Conservation (phyloP, 1,139 yeast genomes). For the Candida sojae region DNA sequence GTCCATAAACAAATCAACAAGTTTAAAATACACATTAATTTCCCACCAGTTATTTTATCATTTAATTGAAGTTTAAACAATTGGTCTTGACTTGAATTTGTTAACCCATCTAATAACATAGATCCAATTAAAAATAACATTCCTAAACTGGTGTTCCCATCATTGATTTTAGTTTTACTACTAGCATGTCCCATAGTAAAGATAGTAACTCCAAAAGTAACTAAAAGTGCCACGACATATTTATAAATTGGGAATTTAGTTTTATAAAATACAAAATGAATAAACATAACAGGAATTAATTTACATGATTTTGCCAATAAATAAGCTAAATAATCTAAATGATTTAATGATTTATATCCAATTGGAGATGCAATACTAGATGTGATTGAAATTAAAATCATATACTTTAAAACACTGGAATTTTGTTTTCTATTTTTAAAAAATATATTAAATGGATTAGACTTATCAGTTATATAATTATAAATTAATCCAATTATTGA, state of each 20-base stretch:
- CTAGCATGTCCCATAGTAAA: constrained; percentile 58
- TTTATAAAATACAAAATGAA: constrained; percentile 74
- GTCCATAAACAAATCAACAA: constrained; percentile 49
- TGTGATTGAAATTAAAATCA: constrained; percentile 69
- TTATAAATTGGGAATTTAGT: constrained; percentile 75
- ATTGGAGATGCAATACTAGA: constrained; percentile 83
- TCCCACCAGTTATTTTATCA: constrained; percentile 59
- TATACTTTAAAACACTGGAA: constrained; percentile 33
- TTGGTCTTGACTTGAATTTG: constrained; percentile 91
- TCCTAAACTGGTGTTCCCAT: constrained; percentile 55
- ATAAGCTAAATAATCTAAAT: constrained; percentile 84
- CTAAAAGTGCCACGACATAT: constrained; percentile 70
- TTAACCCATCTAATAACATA: constrained; percentile 83
- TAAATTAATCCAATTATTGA: constrained; percentile 66
- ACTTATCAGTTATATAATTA: constrained; percentile 35
- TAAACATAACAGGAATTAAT: constrained; percentile 86
- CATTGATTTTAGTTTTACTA: constrained; percentile 27
- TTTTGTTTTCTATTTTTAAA: constrained; percentile 25
- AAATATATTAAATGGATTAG: constrained; percentile 33
- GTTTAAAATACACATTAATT: constrained; percentile 83
- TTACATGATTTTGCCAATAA: constrained; percentile 92
- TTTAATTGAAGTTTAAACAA: constrained; percentile 51
- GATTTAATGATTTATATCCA: constrained; percentile 71
- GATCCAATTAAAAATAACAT: constrained; percentile 58
- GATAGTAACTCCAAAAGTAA: constrained; percentile 78